Evolutionary conservation across 2,329 filamentous ascomycete species (phyloP).

Genomic region (Aspergillus brunneoviolaceus): DNA sequence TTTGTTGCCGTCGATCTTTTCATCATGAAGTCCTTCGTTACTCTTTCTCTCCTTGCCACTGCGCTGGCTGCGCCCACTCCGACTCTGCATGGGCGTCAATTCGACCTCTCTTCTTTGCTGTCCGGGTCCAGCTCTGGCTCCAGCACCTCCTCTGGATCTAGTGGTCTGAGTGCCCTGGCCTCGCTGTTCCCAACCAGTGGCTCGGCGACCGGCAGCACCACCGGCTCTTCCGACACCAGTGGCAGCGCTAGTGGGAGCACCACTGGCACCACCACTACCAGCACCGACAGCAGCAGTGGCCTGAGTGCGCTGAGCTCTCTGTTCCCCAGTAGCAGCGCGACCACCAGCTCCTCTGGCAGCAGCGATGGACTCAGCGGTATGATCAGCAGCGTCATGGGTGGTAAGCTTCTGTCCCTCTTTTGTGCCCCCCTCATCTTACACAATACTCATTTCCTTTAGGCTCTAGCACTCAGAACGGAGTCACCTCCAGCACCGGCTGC

Average conservation of each 20-base stretch:
- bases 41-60: constrained; percentile 22
- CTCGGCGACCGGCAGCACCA: not conserved
- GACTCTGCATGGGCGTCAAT: constrained; percentile 26
- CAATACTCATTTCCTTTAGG: constrained; percentile 8
- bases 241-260: not conserved
- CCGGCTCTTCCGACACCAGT: not conserved
- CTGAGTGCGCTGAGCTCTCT: not conserved
- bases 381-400: not conserved
- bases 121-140: constrained; percentile 4
- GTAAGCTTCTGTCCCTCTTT: not conserved
- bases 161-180: constrained; percentile 14
- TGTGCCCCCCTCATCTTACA: not conserved
- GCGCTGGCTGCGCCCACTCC: constrained; percentile 26
- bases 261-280: not conserved
- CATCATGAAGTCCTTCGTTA: constrained; percentile 25
- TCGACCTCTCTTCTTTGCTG: constrained; percentile 11
- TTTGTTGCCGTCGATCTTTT: not conserved
- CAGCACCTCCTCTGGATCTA: not conserved
- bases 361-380: not conserved
- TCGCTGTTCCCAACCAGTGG: constrained; percentile 13
- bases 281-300: not conserved
- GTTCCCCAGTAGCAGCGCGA: not conserved
- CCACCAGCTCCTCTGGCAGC: not conserved
- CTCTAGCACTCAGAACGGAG: constrained; percentile 39
- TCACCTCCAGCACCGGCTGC: constrained; percentile 41